Conservation (phyloP, 805 yeast species). For the Kodamaea neixiangensis region DNA sequence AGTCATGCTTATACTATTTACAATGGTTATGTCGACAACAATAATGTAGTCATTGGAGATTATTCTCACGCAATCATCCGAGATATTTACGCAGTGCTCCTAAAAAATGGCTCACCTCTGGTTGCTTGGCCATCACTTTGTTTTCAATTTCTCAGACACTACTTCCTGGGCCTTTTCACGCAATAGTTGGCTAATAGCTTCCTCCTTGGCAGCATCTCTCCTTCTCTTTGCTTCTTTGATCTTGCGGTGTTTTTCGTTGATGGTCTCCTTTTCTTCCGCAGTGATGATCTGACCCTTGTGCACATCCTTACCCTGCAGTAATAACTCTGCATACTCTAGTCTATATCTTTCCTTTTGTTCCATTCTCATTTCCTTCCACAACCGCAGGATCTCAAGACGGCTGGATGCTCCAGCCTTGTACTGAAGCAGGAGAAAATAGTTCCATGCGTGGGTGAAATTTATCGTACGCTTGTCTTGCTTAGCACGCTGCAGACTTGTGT, state of each 20-base stretch:
- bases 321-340: conserved; percentile 28
- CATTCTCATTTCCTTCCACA: conserved; percentile 28
- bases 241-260: conserved; percentile 13
- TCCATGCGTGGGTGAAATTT: conserved; percentile 38
- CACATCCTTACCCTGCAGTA: conserved; percentile 31
- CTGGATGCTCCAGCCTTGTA: conserved; percentile 16
- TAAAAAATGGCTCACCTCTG: neutral
- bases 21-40: no score
- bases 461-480: conserved; percentile 9
- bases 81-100: no score
- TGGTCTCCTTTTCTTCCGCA: conserved; percentile 24
- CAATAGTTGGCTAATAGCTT: conserved; percentile 2
- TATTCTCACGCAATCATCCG: neutral
- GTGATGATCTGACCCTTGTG: conserved; percentile 30
- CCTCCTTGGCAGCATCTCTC: conserved; percentile 7
- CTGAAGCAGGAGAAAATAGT: conserved; percentile 27
- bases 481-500: conserved; percentile 5
- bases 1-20: no score
- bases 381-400: conserved; percentile 16
- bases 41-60: no score
- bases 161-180: conserved; percentile 8
- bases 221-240: conserved; percentile 14
- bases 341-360: conserved; percentile 31
- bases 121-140: neutral
- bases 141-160: neutral